Evolutionary conservation across 2,329 filamentous ascomycete species (phyloP).

Genomic region (Kalmusia sp.): DNA sequence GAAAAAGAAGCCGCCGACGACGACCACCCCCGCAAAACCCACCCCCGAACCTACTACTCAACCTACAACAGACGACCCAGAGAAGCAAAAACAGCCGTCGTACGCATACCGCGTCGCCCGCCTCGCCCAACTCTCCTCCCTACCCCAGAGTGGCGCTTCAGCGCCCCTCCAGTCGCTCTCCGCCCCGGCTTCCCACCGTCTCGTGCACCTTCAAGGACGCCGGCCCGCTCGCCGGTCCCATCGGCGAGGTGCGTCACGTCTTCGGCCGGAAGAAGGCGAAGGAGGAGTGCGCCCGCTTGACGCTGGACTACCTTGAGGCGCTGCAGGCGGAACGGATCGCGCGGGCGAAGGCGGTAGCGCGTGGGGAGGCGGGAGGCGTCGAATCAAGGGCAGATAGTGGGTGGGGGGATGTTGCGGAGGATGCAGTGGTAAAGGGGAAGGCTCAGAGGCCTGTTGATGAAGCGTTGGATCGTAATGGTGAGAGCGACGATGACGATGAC

Average conservation of each 20-base stretch:
- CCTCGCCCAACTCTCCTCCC: conserved; percentile 31
- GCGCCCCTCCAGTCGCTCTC: background rate
- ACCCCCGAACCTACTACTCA: background rate
- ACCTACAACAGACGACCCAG: background rate
- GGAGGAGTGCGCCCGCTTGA: conserved; percentile 54
- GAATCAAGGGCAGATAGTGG: background rate
- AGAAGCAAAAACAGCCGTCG: conserved; percentile 6
- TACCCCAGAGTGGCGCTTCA: conserved; percentile 29
- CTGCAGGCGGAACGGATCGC: conserved; percentile 36
- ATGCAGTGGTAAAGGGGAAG: background rate
- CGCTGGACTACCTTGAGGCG: conserved; percentile 48
- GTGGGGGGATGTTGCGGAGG: conserved; percentile 5
- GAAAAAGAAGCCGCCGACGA: conserved; percentile 30
- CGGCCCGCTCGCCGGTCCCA: conserved; percentile 30
- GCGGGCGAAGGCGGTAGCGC: conserved; percentile 19
- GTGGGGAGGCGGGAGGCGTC: conserved; percentile 7
- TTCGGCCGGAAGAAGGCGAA: conserved; percentile 59
- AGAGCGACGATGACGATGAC: background rate
- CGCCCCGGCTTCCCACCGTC: conserved; percentile 41
- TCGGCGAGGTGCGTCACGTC: conserved; percentile 53
- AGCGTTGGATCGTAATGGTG: background rate
- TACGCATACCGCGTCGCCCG: conserved; percentile 25
- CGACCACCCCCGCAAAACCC: background rate
- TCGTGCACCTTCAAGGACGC: conserved; percentile 42
- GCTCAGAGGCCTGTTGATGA: too few species aligned